These are phyloP conservation scores for Zasmidium angulare DNA, from an alignment of 2,329 filamentous ascomycete genomes.

Conservation along the genomic window DNA sequence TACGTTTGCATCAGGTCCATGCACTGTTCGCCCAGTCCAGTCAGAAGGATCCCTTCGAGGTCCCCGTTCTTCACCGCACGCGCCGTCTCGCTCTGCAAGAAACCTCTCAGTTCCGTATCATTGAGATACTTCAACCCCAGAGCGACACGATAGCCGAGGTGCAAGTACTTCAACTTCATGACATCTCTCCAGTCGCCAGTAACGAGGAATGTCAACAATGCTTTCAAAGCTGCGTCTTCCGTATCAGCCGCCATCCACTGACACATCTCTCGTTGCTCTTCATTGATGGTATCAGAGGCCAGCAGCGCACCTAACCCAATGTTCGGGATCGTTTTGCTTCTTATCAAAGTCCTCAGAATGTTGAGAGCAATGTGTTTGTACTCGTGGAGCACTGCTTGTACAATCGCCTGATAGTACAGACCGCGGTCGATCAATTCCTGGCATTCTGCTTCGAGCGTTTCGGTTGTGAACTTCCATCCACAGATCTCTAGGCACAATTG, in stretches of 20 bases:
- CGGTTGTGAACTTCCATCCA: slow-evolving; percentile 63
- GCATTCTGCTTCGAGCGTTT: slow-evolving; percentile 51
- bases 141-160: slow-evolving; percentile 71
- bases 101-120: slow-evolving; percentile 47
- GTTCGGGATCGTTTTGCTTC: slow-evolving; percentile 63
- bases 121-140: slow-evolving; percentile 72
- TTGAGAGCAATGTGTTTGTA: slow-evolving; percentile 66
- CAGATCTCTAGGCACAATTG: slow-evolving; percentile 75
- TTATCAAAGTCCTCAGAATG: slow-evolving; percentile 67
- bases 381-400: slow-evolving; percentile 72
- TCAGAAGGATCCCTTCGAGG: slow-evolving; percentile 74
- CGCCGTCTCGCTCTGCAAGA: slow-evolving; percentile 54
- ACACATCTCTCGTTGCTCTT: slow-evolving; percentile 62
- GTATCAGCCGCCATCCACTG: slow-evolving; percentile 63
- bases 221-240: slow-evolving; percentile 75
- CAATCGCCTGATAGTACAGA: slow-evolving; percentile 72
- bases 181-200: slow-evolving; percentile 75
- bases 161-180: slow-evolving; percentile 69
- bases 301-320: slow-evolving; percentile 50
- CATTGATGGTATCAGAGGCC: slow-evolving; percentile 51
- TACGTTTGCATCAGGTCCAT: slow-evolving; percentile 75
- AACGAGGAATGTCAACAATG: slow-evolving; percentile 74
- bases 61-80: slow-evolving; percentile 66
- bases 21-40: slow-evolving; percentile 70
- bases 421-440: slow-evolving; percentile 53